phyloP scores from a whole-genome alignment of 495 filamentous ascomycete species.

The Tuber calosporum region DNA sequence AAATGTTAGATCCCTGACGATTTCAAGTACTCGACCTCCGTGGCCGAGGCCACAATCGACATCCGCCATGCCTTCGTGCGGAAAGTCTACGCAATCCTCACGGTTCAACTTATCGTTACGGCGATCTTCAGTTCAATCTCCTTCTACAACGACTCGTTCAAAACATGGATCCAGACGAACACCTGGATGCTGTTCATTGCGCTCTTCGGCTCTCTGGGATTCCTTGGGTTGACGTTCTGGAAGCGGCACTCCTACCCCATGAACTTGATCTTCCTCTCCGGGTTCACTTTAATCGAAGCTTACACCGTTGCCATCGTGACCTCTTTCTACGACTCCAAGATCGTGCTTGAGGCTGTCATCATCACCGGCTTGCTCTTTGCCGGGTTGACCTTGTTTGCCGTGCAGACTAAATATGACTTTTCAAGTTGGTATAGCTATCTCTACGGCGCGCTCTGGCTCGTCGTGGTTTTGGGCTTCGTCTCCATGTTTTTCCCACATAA shows the following conservation, averaged over 20 bases:
- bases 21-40: conserved; percentile 92
- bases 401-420: conserved; percentile 98
- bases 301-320: conserved; percentile 89
- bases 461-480: conserved; percentile 90
- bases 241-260: conserved; percentile 94
- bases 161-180: conserved; percentile 76
- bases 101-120: conserved; percentile 81
- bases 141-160: conserved; percentile 76
- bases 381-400: conserved; percentile 85
- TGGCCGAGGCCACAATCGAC: conserved; percentile 85
- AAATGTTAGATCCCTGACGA: conserved; percentile 71
- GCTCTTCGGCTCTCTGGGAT: conserved; percentile 43
- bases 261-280: conserved; percentile 85
- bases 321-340: conserved; percentile 69
- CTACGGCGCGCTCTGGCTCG: conserved; percentile 78
- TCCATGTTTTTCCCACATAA: conserved; percentile 72
- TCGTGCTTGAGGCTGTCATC: conserved; percentile 84
- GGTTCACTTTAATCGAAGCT: conserved; percentile 86
- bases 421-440: conserved; percentile 93
- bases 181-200: conserved; percentile 78
- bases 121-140: conserved; percentile 70
- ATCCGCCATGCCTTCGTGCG: conserved; percentile 97
- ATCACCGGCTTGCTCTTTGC: conserved; percentile 91
- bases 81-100: conserved; percentile 81
- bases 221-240: conserved; percentile 74